phyloP scores from a whole-genome alignment of 768 basidiomycete species.

The Tephrocybe rancida region DNA sequence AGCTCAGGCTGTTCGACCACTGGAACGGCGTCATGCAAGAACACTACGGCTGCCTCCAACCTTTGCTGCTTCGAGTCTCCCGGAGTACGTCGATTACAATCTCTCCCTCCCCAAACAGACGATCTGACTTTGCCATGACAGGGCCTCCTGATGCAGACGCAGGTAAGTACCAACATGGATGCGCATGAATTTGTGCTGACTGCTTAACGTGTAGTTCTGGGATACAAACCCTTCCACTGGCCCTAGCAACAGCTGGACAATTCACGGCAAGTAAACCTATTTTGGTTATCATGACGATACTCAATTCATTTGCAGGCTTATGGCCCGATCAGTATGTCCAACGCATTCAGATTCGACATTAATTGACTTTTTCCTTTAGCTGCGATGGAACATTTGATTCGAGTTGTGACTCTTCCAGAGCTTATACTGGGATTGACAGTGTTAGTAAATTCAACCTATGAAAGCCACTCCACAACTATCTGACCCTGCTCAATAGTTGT shows the following conservation, averaged over 20 bases:
- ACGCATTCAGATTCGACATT: not conserved
- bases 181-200: not conserved
- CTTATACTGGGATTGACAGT: slow-evolving; percentile 31
- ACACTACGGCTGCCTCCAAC: slow-evolving; percentile 43
- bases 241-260: slow-evolving; percentile 71
- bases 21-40: slow-evolving; percentile 56
- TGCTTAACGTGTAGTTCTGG: slow-evolving; percentile 66
- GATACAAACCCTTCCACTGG: slow-evolving; percentile 66
- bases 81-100: slow-evolving; percentile 44
- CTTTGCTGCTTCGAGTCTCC: slow-evolving; percentile 70
- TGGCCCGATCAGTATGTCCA: slow-evolving; percentile 17
- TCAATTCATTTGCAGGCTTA: slow-evolving; percentile 37
- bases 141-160: slow-evolving; percentile 61
- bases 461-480: not conserved
- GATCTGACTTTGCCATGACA: slow-evolving; percentile 26
- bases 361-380: slow-evolving; percentile 31
- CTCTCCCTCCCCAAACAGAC: not conserved
- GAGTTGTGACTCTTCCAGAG: slow-evolving; percentile 41
- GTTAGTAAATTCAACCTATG: slow-evolving; percentile 19
- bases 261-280: slow-evolving; percentile 56
- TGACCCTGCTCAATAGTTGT: slow-evolving; percentile 46
- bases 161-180: slow-evolving; percentile 24
- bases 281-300: slow-evolving; percentile 21
- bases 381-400: slow-evolving; percentile 48
- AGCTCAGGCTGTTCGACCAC: slow-evolving; percentile 55